Conservation (phyloP, 2,329 filamentous ascomycete genomes). For the Calonectria naviculata region DNA sequence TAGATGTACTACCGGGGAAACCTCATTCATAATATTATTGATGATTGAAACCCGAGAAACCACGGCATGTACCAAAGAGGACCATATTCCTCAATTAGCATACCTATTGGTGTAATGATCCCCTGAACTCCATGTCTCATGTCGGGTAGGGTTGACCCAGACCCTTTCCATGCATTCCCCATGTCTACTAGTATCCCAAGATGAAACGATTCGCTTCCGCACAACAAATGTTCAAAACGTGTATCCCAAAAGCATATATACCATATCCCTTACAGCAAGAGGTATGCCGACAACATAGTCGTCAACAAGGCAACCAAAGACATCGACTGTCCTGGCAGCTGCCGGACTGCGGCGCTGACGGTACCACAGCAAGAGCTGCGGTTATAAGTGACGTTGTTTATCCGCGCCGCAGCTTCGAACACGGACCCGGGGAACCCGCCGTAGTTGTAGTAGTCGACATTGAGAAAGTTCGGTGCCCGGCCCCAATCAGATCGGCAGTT, state of each 20-base stretch:
- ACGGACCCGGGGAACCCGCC: conserved; percentile 76
- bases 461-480: conserved; percentile 79
- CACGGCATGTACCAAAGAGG: neutral
- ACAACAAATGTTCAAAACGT: neutral
- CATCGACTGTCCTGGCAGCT: conserved; percentile 24
- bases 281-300: conserved; percentile 32
- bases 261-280: conserved; percentile 29
- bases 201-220: conserved; percentile 30
- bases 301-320: conserved; percentile 34
- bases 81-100: neutral
- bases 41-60: neutral
- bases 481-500: conserved; percentile 73
- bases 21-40: neutral
- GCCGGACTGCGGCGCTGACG: conserved; percentile 43
- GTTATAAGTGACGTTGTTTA: conserved; percentile 79
- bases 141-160: neutral
- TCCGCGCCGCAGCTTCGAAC: conserved; percentile 76
- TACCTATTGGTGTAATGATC: neutral
- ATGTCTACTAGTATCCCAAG: conserved; percentile 22
- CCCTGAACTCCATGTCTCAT: conserved; percentile 13
- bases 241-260: neutral
- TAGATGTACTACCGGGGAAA: too few relatives aligned
- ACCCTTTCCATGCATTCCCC: conserved; percentile 10
- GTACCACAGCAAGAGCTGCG: conserved; percentile 65
- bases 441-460: conserved; percentile 88